Evolutionary conservation across 192 early-diverging fungal genomes (phyloP), one percentile per base, ranked within the genome.

Genomic region (Physocladia obscura): DNA sequence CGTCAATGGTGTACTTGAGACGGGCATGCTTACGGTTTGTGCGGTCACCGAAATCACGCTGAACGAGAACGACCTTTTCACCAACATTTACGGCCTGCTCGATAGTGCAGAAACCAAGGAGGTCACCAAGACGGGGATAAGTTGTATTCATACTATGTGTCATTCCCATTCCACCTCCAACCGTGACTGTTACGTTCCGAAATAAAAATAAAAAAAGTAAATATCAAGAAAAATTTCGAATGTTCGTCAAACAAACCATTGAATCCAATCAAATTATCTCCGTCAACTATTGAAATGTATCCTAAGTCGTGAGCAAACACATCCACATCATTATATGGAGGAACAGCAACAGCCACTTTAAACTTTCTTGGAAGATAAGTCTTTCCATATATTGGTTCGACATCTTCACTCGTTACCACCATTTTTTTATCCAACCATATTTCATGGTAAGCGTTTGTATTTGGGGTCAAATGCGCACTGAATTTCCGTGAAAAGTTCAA

Each of bases 131-230:
- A 35, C 90, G 87, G 47, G 96, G 96, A 73, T 94, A 98, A 5
- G 96, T 98, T 85, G 94, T 94, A 72, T 93, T 93, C 90, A 96
- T 98, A 70, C 92, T 91, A 85, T 98, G 96, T 30, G 96, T 96
- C 89, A 92, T 92, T 76, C 96, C 96, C 95, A 98, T 96, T 51
- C 95, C 95, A 72, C 95, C 95, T 69, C 95, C 95, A 54, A 98
- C 90, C 40, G 90, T 89, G 36, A 96, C 89, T 58, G 30, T n/a
- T n/a, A n/a, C n/a, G n/a, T n/a, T n/a, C n/a, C n/a, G 15, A 58
- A 22, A 1, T 6, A 19, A 32, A 19, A 29, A 36, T n/a, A 30
- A 24, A 54, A 15, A 54, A 22, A 22, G 26, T 22, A 6, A 54
- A 29, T 11, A 54, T 11, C 8, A 54, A 54, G 24, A 22, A 15